Base-by-base conservation (phyloP, 371 early-diverging fungal genomes). In the Gilbertella persicaria region DNA sequence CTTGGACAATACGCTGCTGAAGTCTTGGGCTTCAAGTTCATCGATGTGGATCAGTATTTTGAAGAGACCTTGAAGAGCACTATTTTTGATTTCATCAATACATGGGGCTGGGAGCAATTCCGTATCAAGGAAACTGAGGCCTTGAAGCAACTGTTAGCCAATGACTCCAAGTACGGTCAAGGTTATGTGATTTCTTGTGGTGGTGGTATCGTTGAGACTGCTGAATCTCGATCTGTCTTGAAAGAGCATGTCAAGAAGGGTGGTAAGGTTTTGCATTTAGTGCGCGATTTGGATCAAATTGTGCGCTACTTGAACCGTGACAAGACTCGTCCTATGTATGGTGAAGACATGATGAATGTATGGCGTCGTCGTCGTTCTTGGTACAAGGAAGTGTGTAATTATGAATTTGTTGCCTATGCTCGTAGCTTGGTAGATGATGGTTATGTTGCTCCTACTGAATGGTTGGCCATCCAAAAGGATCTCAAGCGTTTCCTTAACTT, bases 121-220 rank as follows among this genome's bases (percentile, higher is more conserved):
- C 88, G 97, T 30, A 67, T 69, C 25, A 80, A 85, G 57, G 98
- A 98, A 71, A 59, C 62, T 2, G 75, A 87, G 21, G 78, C 82
- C 3, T 65, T 95, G 40, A 76, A 64, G 1, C 66, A 69, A 36
- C 17, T 75, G 4, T 49, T 79, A 43, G 58, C 64, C n/a, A 41
- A 55, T 13, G 64, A 69, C 10, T 75, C 79, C 4, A n/a, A 36
- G 0, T 75, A 75, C 46, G 67, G 58, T 19, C 66, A 55, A 19
- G 80, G 80, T 8, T 73, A 87, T 46, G 78, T 98, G 7, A 84
- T 97, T 51, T 87, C 96, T 1, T 96, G 95, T 60, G 98, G 98
- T 37, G 98, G 98, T 14, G 98, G 98, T 14, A 87, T 96, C 53
- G 89, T 98, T 28, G 98, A 98, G 66, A 83, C 84, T 0, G 82